A percentile compares a stretch with the other conserved stretches of the same genome.
Conservation (phyloP, 257 asterid genomes). For the Nicotiana tomentosiformis region DNA sequence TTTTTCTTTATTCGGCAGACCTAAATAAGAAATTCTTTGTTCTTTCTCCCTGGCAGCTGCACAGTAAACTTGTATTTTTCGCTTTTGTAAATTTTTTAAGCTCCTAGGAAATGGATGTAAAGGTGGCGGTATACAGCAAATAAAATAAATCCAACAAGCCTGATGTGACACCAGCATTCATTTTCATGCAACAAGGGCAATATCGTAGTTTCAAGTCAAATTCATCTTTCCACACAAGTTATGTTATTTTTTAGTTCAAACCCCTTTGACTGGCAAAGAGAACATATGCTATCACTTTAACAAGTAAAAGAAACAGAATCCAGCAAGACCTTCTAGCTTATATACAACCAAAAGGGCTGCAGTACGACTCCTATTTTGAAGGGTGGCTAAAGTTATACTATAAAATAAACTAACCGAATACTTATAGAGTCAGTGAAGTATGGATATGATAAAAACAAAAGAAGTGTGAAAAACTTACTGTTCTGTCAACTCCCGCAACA, state of each 20-base stretch:
- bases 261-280: neutral
- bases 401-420: neutral
- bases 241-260: neutral
- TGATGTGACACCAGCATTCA: neutral
- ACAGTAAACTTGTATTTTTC: neutral
- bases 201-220: neutral
- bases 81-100: neutral
- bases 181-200: neutral
- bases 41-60: neutral
- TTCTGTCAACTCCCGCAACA: conserved; percentile 69
- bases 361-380: neutral
- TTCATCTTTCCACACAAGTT: neutral
- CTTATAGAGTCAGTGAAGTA: neutral
- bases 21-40: neutral
- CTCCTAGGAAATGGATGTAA: neutral
- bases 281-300: neutral
- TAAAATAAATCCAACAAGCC: neutral
- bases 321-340: neutral
- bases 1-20: neutral
- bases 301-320: neutral
- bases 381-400: neutral
- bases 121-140: neutral
- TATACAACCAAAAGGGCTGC: neutral
- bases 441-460: neutral
- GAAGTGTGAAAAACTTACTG: conserved; percentile 47